Base-by-base conservation (phyloP, 2,329 filamentous ascomycete genomes). In the Talaromyces sp. region DNA sequence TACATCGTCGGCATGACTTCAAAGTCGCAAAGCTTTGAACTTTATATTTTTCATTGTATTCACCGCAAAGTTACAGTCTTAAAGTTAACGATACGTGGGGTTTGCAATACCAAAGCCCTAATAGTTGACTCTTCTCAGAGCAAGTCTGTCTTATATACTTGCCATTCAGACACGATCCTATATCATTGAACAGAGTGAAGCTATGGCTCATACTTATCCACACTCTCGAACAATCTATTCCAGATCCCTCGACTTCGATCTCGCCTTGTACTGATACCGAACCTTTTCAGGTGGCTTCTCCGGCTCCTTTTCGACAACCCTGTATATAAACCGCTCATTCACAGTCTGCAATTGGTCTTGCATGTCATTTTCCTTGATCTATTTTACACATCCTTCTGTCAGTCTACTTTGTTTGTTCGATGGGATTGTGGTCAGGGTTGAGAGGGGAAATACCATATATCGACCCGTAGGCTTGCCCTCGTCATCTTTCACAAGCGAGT, bases 291-390 rank as follows among this genome's bases (percentile, higher is more conserved):
- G 14, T 14, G 46, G 46, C 25, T 50, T 56, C 35, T 39, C 54
- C 54, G 39, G 6, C 25, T 60, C 14, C 25, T 60, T 63, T n/a
- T 63, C 58, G 11, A 63, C 25, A 44, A 40, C 50, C n/a, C 58
- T 39, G 14, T 63, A 63, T 3, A 63, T 63, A 52, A 63, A 63
- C 18, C 62, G 56, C 42, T 63, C 62, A 21, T 63, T 63, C 25
- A 63, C 62, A 12, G 52, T 63, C 44, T 63, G 62, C 9, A 60
- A 44, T 18, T 42, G 62, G 18, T 63, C 58, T 33, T 28, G 25
- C 25, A 60, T 42, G 52, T 63, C 62, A 39, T 44, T 40, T 52
- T 63, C 62, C 23, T 50, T 56, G 21, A 63, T 58, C 62, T 63
- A 31, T 4, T 16, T 9, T n/a, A 35, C 31, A 50, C 21, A 54